Evolutionary conservation across 352 stramenopile species (phyloP), one percentile per base, ranked within the genome.

Genomic region (Globisporangium spinosum): DNA sequence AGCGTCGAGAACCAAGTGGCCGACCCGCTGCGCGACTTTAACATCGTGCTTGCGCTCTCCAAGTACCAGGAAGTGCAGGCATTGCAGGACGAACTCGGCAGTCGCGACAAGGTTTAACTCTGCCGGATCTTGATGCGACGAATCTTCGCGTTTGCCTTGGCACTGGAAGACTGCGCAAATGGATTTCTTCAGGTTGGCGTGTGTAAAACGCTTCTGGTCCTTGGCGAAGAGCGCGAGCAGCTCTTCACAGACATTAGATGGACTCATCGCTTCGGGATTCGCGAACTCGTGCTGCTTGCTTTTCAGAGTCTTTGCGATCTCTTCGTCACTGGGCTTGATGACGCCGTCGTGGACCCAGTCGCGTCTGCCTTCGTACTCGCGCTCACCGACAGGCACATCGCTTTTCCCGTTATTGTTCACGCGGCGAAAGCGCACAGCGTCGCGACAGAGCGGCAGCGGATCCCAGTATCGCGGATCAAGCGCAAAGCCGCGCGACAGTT

Each of bases 401-500:
- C 78, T 76, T 29, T 70, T 45, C 32, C 70, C 58, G 32, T 66
- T 71, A 27, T 66, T 71, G 51, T 71, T 75, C 0, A 72, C 80
- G 13, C 79, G 78, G 27, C 72, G 74, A 64, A 77, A 90, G 12
- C 78, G 82, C 57, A 87, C 82, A 23, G 80, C 72, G 23, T 85
- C 78, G 49, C 75, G 75, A 43, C 75, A 84, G 34, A 88, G 58
- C 49, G 81, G 79, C 5, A 72, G 69, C 38, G 82, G 79, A 57
- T 90, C 79, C 82, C 82, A 92, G 57, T 74, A 79, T n/a, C 75
- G 77, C 3, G 73, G 71, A 62, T 89, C 77, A 32, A 92, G 68
- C 51, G 88, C 65, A 62, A 90, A 92, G 0, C 84, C 84, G 43
- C 84, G 71, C 23, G 80, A 90, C 2, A 88, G 65, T 40, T 92